phyloP scores from a whole-genome alignment of 2,329 filamentous ascomycete species.

The Ophiostoma montium region DNA sequence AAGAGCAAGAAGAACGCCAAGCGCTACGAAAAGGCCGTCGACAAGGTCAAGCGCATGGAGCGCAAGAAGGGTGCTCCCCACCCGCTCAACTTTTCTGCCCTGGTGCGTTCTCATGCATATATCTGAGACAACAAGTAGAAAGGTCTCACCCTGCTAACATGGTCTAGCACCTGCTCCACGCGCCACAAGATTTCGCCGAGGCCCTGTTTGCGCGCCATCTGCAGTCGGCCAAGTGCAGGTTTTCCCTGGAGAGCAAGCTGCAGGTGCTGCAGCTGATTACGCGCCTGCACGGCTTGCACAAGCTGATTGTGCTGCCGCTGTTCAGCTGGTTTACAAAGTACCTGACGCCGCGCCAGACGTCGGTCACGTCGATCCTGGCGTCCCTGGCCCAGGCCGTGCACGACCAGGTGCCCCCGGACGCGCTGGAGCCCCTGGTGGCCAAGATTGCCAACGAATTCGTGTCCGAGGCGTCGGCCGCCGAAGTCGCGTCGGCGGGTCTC shows the following conservation, averaged over 20 bases:
- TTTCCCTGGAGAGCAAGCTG: conserved; percentile 79
- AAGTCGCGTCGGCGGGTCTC: conserved; percentile 76
- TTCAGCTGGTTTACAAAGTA: conserved; percentile 97
- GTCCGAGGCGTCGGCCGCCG: conserved; percentile 78
- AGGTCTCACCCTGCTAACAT: no score
- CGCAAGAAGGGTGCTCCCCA: conserved; percentile 80
- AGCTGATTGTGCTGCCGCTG: conserved; percentile 74
- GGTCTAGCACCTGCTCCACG: conserved; percentile 62
- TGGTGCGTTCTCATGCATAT: conserved; percentile 28
- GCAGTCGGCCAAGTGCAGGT: conserved; percentile 69
- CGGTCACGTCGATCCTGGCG: conserved; percentile 84
- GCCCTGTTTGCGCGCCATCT: conserved; percentile 81
- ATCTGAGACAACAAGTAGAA: no score
- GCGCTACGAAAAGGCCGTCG: conserved; percentile 63
- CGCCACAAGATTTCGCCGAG: conserved; percentile 89
- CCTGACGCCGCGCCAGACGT: conserved; percentile 69
- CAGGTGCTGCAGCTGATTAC: conserved; percentile 66
- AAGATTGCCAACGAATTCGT: conserved; percentile 99
- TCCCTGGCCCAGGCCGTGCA: conserved; percentile 87
- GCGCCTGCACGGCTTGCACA: conserved; percentile 80
- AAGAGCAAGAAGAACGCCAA: conserved; percentile 82
- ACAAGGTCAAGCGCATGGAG: conserved; percentile 70
- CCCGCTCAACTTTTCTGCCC: conserved; percentile 85
- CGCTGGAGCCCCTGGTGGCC: conserved; percentile 73
- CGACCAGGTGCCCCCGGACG: conserved; percentile 81